Base-by-base conservation (phyloP, 306 rosid species). In the Casuarina glauca region DNA sequence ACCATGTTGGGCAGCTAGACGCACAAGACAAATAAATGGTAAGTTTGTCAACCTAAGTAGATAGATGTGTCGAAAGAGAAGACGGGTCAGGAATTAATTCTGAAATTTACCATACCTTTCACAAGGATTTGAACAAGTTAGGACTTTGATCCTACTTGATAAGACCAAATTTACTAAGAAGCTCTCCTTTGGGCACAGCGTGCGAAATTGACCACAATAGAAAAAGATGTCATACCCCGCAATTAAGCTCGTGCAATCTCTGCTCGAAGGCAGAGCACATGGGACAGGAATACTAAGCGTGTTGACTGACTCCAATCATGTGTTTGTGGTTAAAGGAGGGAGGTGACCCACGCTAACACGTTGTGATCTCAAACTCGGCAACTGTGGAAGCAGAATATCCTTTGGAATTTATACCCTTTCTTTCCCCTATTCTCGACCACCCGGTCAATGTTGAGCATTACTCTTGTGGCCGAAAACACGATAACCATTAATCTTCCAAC, bases 331-430 rank as follows among this genome's bases (percentile, higher is more conserved):
- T 54, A 5, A 20, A 20, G 44, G 67, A 41, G 44, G 50, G 0
- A 49, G 32, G 13, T 32, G 75, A 17, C 78, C 83, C 76, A 54
- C 76, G 48, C 74, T 26, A 70, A 78, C 15, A 49, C 48, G 43
- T 54, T 11, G 45, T 19, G 26, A 20, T 20, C 26, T 20, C 26
- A 20, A 20, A 20, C 26, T 20, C 26, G 26, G 26, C 26, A 49
- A 17, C 42, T 80, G 64, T 69, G 16, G 74, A 13, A 55, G 32
- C 60, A 51, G 77, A 82, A 86, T 75, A 86, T 83, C 26, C 87
- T 74, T 78, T 76, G 43, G 77, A 78, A 76, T 57, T 63, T 63
- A 53, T 83, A 41, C 73, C 42, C 42, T 11, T 5, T 5, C 10
- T 41, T 52, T 75, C 52, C 46, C 41, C 36, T 12, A 7, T 53